These are phyloP conservation scores for Aspergillus sp. DNA, from an alignment of 2,329 filamentous ascomycete species.

Conservation along the genomic window DNA sequence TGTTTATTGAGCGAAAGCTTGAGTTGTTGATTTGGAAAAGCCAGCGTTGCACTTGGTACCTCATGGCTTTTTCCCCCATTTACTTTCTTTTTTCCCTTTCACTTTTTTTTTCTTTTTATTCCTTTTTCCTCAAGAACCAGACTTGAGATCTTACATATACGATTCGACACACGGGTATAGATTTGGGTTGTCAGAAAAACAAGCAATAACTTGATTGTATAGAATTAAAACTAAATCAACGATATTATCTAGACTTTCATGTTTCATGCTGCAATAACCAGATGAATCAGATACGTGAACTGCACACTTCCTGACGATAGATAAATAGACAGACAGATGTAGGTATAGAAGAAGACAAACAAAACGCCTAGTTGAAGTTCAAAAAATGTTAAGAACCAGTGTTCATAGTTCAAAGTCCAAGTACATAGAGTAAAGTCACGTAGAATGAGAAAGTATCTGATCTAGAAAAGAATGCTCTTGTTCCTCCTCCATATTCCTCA, in stretches of 20 bases:
- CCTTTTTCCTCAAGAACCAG: not conserved
- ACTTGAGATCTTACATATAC: not conserved
- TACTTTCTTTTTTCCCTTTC: not conserved
- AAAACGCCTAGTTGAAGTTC: no score
- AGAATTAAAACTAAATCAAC: not conserved
- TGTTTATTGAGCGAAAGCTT: not conserved
- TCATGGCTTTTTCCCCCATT: not conserved
- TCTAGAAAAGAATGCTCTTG: no score
- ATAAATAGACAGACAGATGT: no score
- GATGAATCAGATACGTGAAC: no score
- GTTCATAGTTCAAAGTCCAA: no score
- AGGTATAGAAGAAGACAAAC: no score
- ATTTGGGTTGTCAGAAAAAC: not conserved
- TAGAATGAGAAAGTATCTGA: no score
- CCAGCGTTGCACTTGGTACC: not conserved
- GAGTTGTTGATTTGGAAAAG: not conserved
- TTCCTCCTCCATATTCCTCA: no score
- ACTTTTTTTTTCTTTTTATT: not conserved
- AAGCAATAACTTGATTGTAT: not conserved
- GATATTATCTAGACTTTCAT: not conserved
- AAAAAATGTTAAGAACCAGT: no score
- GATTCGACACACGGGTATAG: not conserved
- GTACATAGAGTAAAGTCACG: no score
- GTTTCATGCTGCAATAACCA: no score
- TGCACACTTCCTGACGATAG: no score